Conservation (phyloP, 108 stramenopile genomes). For the Thalassiosira profunda region DNA sequence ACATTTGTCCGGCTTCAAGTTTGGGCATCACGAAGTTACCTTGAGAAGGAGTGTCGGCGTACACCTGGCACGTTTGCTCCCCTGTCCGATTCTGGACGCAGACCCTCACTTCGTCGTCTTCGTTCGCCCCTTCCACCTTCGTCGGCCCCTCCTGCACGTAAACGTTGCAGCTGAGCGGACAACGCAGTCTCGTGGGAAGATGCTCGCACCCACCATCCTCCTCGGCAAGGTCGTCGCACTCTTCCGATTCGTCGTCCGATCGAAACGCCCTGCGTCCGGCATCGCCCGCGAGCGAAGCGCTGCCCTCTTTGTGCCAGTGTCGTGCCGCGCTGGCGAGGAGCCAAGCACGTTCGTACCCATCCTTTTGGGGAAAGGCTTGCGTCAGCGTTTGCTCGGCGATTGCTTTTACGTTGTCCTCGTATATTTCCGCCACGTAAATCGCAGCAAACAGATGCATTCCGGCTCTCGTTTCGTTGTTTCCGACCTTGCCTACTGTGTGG, state of each 20-base stretch:
- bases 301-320: no score
- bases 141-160: constrained; percentile 43
- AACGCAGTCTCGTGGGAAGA: no score
- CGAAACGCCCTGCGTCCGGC: constrained; percentile 34
- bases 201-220: no score
- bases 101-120: constrained; percentile 1
- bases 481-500: constrained; percentile 30
- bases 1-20: constrained; percentile 53
- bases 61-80: constrained; percentile 10
- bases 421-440: constrained; percentile 60
- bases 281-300: no score
- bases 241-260: constrained; percentile 24
- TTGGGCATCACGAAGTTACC: constrained; percentile 39
- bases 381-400: constrained; percentile 32
- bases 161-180: constrained; percentile 31
- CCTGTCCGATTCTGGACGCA: constrained; percentile 39
- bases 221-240: constrained; percentile 19
- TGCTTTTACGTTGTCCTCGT: constrained; percentile 33
- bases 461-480: no score
- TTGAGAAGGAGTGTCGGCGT: constrained; percentile 6
- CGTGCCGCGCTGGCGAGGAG: constrained; percentile 25
- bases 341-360: constrained; percentile 37
- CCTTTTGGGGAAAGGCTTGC: constrained; percentile 31
- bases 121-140: not conserved
- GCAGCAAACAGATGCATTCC: constrained; percentile 65